These are phyloP conservation scores for Globisporangium nodosum DNA, from an alignment of 352 stramenopile species.

Conservation along the genomic window DNA sequence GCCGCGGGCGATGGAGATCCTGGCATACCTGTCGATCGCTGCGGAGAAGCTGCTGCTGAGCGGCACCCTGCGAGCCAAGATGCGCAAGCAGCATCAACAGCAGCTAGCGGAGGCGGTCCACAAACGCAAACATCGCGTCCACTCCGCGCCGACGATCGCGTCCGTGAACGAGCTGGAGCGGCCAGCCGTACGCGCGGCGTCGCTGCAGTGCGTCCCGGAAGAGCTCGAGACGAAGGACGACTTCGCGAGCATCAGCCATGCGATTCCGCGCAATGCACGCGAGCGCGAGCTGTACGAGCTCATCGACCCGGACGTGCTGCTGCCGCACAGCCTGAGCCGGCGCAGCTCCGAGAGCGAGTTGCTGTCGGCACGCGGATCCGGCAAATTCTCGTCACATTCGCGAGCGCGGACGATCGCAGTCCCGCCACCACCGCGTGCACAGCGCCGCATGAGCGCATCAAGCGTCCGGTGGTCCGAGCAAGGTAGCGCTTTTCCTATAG, in stretches of 20 bases:
- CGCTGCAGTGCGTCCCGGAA: slow-evolving; percentile 36
- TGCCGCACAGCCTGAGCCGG: slow-evolving; percentile 4
- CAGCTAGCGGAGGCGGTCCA: not conserved
- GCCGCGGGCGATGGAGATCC: slow-evolving; percentile 48
- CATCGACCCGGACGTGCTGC: slow-evolving; percentile 21
- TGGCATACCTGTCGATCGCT: slow-evolving; percentile 54
- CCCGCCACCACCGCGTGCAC: not conserved
- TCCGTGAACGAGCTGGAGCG: not conserved
- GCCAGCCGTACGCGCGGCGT: slow-evolving; percentile 25
- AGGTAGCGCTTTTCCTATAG: no score
- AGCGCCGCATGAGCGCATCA: not conserved
- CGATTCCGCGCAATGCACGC: not conserved
- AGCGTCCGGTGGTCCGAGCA: not conserved
- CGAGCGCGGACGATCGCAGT: slow-evolving; percentile 1
- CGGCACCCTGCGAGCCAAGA: not conserved
- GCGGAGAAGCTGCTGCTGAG: slow-evolving; percentile 41
- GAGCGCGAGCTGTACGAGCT: slow-evolving; percentile 22
- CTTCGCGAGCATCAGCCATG: slow-evolving; percentile 16
- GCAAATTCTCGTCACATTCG: not conserved
- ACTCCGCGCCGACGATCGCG: slow-evolving; percentile 16
- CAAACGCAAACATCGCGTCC: slow-evolving; percentile 19
- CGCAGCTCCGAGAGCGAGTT: slow-evolving; percentile 8
- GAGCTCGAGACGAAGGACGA: slow-evolving; percentile 35
- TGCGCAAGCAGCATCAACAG: not conserved
- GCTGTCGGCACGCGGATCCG: not conserved